These are phyloP conservation scores for Vararia minispora DNA, from an alignment of 768 basidiomycete species.

Conservation along the genomic window DNA sequence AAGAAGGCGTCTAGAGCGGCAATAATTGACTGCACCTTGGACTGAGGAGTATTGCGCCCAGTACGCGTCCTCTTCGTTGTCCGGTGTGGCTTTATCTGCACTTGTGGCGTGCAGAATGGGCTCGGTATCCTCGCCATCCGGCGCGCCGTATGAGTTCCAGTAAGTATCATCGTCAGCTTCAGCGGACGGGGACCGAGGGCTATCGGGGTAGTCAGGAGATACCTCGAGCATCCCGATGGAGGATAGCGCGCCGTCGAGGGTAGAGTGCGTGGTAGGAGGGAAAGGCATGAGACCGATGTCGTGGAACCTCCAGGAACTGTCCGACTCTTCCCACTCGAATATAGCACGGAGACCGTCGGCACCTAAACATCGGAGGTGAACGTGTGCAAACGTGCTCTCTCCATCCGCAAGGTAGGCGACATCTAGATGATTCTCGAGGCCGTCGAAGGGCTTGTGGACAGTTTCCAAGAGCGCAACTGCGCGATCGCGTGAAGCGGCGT, in stretches of 20 bases:
- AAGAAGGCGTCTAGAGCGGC: not conserved
- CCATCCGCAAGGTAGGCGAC: conserved; percentile 19
- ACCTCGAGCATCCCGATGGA: conserved; percentile 19
- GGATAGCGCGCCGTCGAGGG: conserved; percentile 20
- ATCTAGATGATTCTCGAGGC: conserved; percentile 36
- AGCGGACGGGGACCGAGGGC: conserved; percentile 2
- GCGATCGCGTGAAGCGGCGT: conserved; percentile 27
- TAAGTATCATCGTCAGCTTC: conserved; percentile 42
- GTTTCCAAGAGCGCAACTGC: conserved; percentile 34
- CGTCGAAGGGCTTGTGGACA: conserved; percentile 19
- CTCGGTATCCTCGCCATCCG: conserved; percentile 20
- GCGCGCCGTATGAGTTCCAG: conserved; percentile 53
- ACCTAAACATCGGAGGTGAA: conserved; percentile 25
- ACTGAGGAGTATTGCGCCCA: conserved; percentile 66
- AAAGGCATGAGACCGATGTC: conserved; percentile 63
- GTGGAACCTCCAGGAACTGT: conserved; percentile 63
- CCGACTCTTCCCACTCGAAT: conserved; percentile 50
- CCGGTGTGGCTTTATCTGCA: conserved; percentile 17
- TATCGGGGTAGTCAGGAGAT: not conserved
- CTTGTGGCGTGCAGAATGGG: conserved; percentile 12
- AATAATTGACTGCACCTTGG: conserved; percentile 40
- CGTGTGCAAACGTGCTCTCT: conserved; percentile 12
- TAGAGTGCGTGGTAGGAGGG: conserved; percentile 29
- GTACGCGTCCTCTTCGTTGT: conserved; percentile 47
- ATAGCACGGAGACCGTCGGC: conserved; percentile 41